phyloP scores from a whole-genome alignment of 352 stramenopile genomes.

The Globisporangium viniferum region DNA sequence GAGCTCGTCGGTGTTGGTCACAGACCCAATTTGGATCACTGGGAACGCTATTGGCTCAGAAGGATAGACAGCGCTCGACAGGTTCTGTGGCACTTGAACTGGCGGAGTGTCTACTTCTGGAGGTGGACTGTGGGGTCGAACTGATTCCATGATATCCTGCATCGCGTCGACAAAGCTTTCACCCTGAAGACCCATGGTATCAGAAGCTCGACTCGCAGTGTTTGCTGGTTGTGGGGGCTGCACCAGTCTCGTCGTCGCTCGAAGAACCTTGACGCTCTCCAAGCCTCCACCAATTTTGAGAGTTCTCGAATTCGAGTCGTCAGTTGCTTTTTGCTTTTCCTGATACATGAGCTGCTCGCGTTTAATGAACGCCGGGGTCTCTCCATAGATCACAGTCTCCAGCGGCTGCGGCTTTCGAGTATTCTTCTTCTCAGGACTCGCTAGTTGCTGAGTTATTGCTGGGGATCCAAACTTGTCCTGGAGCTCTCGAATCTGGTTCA shows the following conservation, averaged over 20 bases:
- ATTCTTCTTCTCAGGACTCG: slow-evolving; percentile 12
- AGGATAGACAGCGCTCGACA: neutral
- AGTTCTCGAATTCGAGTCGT: neutral
- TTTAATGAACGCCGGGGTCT: slow-evolving; percentile 39
- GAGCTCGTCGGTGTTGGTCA: slow-evolving; percentile 50
- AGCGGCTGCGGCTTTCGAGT: slow-evolving; percentile 2
- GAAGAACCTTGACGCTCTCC: slow-evolving; percentile 4
- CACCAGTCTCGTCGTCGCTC: slow-evolving; percentile 5
- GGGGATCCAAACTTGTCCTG: slow-evolving; percentile 32
- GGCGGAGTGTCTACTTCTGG: slow-evolving; percentile 11
- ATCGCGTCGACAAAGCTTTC: slow-evolving; percentile 25
- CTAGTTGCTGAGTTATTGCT: neutral
- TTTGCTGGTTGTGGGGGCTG: neutral
- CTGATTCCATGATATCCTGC: slow-evolving; percentile 21
- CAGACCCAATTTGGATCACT: slow-evolving; percentile 34
- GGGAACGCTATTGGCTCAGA: slow-evolving; percentile 18
- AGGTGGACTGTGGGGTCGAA: slow-evolving; percentile 6
- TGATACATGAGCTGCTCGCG: slow-evolving; percentile 35
- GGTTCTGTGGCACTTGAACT: neutral
- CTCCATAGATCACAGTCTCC: slow-evolving; percentile 11
- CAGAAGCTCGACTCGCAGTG: too few species aligned
- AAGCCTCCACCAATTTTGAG: neutral
- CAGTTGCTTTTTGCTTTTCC: slow-evolving; percentile 21
- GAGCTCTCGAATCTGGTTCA: slow-evolving; percentile 38
- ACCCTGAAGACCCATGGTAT: neutral